phyloP scores from a whole-genome alignment of 129 eudicot genomes.

The Cynara cardunculus region DNA sequence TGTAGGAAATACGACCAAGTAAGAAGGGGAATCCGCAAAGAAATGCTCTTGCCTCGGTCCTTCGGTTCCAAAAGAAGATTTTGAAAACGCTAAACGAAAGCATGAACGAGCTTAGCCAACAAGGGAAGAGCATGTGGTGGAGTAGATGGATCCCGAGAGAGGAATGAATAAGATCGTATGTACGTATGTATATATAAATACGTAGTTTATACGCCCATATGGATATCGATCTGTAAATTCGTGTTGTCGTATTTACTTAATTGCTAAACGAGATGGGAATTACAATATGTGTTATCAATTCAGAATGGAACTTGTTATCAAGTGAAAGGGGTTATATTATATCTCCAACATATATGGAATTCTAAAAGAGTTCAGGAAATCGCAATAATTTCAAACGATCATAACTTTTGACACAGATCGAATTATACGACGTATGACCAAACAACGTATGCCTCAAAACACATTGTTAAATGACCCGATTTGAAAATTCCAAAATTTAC shows the following conservation, averaged over 20 bases:
- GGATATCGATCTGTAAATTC: slow-evolving; percentile 25
- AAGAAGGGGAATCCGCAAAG: slow-evolving; percentile 67
- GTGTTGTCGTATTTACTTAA: slow-evolving; percentile 20
- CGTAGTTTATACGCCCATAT: slow-evolving; percentile 9
- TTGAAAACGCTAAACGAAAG: slow-evolving; percentile 77
- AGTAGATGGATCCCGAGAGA: slow-evolving; percentile 98
- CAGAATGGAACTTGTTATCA: not conserved
- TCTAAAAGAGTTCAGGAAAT: too few relatives aligned
- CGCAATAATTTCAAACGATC: too few relatives aligned
- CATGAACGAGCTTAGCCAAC: slow-evolving; percentile 61
- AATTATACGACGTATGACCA: too few relatives aligned
- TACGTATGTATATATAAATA: slow-evolving; percentile 27
- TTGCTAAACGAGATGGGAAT: not conserved
- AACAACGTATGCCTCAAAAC: too few relatives aligned
- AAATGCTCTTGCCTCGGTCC: slow-evolving; percentile 87
- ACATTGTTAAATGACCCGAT: too few relatives aligned
- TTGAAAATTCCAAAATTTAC: too few relatives aligned
- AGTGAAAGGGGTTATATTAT: not conserved
- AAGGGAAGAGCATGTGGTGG: slow-evolving; percentile 93
- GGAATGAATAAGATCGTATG: slow-evolving; percentile 47
- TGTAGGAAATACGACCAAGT: slow-evolving; percentile 72
- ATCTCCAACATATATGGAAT: not conserved
- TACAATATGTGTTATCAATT: not conserved
- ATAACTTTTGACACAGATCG: too few relatives aligned
- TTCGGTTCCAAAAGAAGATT: slow-evolving; percentile 69